phyloP scores from a whole-genome alignment of 2,329 filamentous ascomycete genomes.

The Fusarium sp. region DNA sequence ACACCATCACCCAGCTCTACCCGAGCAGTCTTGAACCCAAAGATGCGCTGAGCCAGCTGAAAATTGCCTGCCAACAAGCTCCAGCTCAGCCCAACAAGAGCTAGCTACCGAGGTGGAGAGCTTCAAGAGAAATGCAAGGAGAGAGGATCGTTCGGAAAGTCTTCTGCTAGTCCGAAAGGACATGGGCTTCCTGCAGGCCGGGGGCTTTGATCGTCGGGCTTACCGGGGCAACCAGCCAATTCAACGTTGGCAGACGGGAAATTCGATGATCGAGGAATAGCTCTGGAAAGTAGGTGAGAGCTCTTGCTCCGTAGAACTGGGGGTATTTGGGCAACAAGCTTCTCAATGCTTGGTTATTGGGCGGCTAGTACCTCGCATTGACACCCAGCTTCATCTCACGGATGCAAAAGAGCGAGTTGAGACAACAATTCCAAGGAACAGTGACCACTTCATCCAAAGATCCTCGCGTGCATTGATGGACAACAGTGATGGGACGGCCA shows the following conservation, averaged over 20 bases:
- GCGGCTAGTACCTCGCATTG: not conserved
- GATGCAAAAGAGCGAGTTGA: not conserved
- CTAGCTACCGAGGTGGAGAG: not conserved
- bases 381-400: not conserved
- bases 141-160: constrained; percentile 3
- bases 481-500: constrained; percentile 8
- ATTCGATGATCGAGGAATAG: constrained; percentile 5
- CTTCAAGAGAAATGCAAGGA: not conserved
- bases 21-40: not conserved
- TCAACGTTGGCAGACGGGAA: constrained; percentile 19
- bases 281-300: constrained; percentile 1
- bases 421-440: constrained; percentile 6
- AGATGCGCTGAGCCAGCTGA: not conserved
- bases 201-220: constrained; percentile 10
- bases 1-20: not conserved
- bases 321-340: not conserved
- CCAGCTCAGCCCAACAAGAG: constrained; percentile 6
- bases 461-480: not conserved
- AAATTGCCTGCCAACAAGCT: constrained; percentile 4
- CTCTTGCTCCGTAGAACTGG: not conserved
- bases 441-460: not conserved
- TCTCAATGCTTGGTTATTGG: not conserved
- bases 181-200: not conserved
- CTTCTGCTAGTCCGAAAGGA: constrained; percentile 1
- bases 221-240: constrained; percentile 9